Percentiles rank a stretch among this genome's conserved stretches.
Evolutionary conservation across 129 eudicot genomes (phyloP).

Genomic region (Rutidosis leptorrhynchoides): DNA sequence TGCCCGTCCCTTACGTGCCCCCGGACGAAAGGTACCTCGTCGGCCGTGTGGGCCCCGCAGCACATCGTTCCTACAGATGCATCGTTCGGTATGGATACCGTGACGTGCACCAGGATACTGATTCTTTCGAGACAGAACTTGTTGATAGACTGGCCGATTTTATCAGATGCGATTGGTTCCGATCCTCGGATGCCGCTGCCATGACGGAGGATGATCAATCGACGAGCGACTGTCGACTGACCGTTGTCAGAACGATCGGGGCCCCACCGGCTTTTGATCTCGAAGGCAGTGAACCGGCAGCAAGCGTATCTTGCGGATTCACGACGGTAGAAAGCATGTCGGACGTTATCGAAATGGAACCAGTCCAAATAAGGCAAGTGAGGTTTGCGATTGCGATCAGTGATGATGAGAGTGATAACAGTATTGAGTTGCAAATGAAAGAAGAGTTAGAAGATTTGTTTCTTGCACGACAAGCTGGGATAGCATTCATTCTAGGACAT

Average conservation of each 20-base stretch:
- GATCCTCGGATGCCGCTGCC: no score
- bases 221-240: no score
- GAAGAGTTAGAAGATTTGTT: constrained; percentile 61
- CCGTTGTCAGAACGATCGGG: no score
- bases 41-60: constrained; percentile 76
- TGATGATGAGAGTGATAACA: constrained; percentile 30
- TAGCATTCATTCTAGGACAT: constrained; percentile 76
- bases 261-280: constrained; percentile 41
- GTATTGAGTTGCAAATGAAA: constrained; percentile 34
- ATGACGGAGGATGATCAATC: no score
- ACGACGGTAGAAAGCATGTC: constrained; percentile 53
- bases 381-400: constrained; percentile 49
- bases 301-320: constrained; percentile 58
- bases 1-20: constrained; percentile 78
- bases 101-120: constrained; percentile 84
- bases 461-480: constrained; percentile 69
- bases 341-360: constrained; percentile 50
- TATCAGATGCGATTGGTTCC: constrained; percentile 56
- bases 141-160: constrained; percentile 53
- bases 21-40: constrained; percentile 69
- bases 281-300: constrained; percentile 57
- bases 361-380: constrained; percentile 43
- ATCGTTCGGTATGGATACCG: no score
- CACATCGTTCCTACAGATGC: constrained; percentile 78
- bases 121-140: constrained; percentile 75